Base-by-base conservation (phyloP, 495 filamentous ascomycete genomes). In the Cryomyces antarcticus region DNA sequence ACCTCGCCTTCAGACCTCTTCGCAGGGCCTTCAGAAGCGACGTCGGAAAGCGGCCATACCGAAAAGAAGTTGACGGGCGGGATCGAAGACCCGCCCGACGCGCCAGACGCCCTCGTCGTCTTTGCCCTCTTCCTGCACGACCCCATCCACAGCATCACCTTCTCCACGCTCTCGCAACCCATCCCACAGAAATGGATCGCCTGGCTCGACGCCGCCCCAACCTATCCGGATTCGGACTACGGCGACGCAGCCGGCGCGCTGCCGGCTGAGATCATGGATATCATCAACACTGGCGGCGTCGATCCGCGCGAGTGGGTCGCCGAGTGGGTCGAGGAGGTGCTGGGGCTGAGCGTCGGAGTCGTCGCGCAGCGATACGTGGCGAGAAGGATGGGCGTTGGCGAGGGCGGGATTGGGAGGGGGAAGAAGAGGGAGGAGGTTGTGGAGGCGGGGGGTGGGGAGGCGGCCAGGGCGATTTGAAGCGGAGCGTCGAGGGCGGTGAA, bases 321-420 rank as follows among this genome's bases (percentile, higher is more conserved):
- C 0, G 92, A 96, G 58, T 97, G 89, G 89, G 70, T 97, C 5
- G 86, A 96, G 62, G 92, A 96, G 59, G 63, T 77, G 0, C 68
- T 97, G n/a, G 72, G 67, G 35, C 59, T 95, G 42, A 72, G 75
- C 4, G 71, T 86, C 1, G 92, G 89, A 5, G 61, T 93, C 13
- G 75, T 96, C 7, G 89, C 89, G n/a, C 89, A 97, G 68, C 67
- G 84, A 48, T 97, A 97, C 58, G 92, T 97, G 5, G 89, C 89
- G 5, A 71, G 82, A 41, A 64, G 89, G 39, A 97, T 97, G 89
- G 84, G 89, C 12, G 86, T 97, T 5, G 89, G 89, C 38, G 82
- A 92, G 59, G 73, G 78, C 5, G 77, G 76, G 5, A 73, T 88
- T 44, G 82, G 80, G 12, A 77, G 77, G 62, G 81, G 84, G 49